Conservation (phyloP, 192 early-diverging fungal genomes). For the Diversispora eburnea region DNA sequence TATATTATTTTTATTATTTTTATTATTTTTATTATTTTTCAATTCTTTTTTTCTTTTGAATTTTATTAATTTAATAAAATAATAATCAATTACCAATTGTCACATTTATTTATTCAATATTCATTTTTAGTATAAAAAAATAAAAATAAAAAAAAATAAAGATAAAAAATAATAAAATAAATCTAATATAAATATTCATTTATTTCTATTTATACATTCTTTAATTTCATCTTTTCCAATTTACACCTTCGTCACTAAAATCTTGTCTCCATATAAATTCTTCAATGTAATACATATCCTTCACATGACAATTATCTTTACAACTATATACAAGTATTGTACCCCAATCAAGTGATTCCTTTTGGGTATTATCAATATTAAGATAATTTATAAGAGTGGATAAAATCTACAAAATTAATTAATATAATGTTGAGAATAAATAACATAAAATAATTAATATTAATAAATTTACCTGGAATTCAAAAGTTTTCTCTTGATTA, state of each 20-base stretch:
- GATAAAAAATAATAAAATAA: too few species aligned
- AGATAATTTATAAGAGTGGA: slow-evolving; percentile 85
- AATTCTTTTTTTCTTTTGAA: too few species aligned
- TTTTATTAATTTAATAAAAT: too few species aligned
- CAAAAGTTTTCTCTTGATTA: slow-evolving; percentile 70
- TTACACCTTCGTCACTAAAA: slow-evolving; percentile 80
- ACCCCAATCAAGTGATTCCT: slow-evolving; percentile 86
- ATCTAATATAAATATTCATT: too few species aligned
- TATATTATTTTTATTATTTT: too few species aligned
- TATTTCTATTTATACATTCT: too few species aligned
- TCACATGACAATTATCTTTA: slow-evolving; percentile 67
- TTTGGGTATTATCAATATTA: slow-evolving; percentile 62
- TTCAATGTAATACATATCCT: slow-evolving; percentile 54
- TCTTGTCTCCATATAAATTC: slow-evolving; percentile 75
- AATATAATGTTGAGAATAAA: background rate
- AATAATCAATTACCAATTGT: too few species aligned
- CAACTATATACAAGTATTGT: slow-evolving; percentile 86
- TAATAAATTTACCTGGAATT: slow-evolving; percentile 70
- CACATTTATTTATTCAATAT: too few species aligned
- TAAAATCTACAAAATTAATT: slow-evolving; percentile 55
- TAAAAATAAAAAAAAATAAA: too few species aligned
- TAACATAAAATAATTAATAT: background rate
- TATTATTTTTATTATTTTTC: too few species aligned
- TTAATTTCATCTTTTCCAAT: background rate
- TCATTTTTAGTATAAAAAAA: too few species aligned